Conservation (phyloP, 2,329 filamentous ascomycete genomes). For the Hyphodiscus sp. region DNA sequence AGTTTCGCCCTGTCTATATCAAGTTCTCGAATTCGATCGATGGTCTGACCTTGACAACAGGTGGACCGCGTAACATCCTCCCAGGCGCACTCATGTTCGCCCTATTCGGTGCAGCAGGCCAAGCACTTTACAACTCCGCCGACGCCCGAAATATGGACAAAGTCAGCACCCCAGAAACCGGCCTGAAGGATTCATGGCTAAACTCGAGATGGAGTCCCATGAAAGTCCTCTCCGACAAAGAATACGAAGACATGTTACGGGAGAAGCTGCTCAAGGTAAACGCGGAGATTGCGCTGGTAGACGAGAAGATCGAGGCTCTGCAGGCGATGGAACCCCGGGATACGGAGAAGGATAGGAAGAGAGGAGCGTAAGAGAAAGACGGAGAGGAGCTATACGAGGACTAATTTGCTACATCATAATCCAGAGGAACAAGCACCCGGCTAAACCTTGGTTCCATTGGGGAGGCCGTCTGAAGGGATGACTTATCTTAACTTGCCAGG, state of each 20-base stretch:
- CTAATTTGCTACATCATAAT: not conserved
- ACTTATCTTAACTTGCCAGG: too few species aligned
- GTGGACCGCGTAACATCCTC: slow-evolving; percentile 46
- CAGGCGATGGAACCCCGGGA: slow-evolving; percentile 12
- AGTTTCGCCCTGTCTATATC: too few species aligned
- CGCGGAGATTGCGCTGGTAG: slow-evolving; percentile 69
- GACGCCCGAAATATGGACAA: slow-evolving; percentile 32
- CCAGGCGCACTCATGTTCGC: slow-evolving; percentile 55
- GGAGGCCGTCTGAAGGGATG: too few species aligned
- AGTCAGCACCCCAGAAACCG: slow-evolving; percentile 28
- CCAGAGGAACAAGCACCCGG: too few species aligned
- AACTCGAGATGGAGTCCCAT: slow-evolving; percentile 67
- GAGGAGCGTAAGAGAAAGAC: slow-evolving; percentile 2
- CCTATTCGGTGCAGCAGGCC: slow-evolving; percentile 49
- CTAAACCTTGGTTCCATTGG: too few species aligned
- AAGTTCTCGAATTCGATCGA: not conserved
- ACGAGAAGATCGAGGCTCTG: slow-evolving; percentile 62
- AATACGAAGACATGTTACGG: slow-evolving; percentile 64
- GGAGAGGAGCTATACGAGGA: not conserved
- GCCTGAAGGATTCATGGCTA: slow-evolving; percentile 31
- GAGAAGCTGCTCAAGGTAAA: slow-evolving; percentile 68
- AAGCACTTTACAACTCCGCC: slow-evolving; percentile 46
- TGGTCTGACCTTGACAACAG: slow-evolving; percentile 26
- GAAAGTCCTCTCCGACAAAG: slow-evolving; percentile 61
- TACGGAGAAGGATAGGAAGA: slow-evolving; percentile 1